Evolutionary conservation across 495 filamentous ascomycete species (phyloP), one percentile per base, ranked within the genome.

Genomic region (Trichoderma reesei): DNA sequence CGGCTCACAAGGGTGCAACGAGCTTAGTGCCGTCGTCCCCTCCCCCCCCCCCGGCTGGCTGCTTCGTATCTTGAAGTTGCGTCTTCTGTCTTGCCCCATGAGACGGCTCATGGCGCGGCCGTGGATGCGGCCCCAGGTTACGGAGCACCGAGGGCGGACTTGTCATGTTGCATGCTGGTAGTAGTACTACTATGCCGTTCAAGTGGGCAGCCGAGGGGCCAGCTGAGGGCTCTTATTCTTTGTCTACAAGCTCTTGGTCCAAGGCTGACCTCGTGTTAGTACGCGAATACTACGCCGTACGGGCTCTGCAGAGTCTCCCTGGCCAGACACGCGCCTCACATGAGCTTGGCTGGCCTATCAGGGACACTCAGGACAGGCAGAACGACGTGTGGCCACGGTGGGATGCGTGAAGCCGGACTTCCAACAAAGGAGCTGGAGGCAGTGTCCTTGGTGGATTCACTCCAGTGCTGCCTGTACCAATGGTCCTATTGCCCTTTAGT

Each of bases 1-100:
- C 51, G 51, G 51, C 51, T 56, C 51, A 56, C 51, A 56, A 56
- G 51, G 51, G 51, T 56, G 51, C 31, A 56, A 56, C 51, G 31
- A 34, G 31, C 6, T 56, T 56, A 56, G 51, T 56, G 51, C 51
- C 16, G 44, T 18, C 9, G 16, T 48, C 6, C 41, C 14, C 26
- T 48, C 6, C 41, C 14, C 26, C 26, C 26, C 10, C 9, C 20
- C 46, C 51, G 51, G 51, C 51, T 56, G 26, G 26, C 51, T 56
- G 51, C 51, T 56, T 56, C 26, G 51, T 56, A 34, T 56, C 51
- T 56, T 33, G 20, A 10, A 4, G 14, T 5, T 16, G 9, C 3
- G 26, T 14, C 51, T 14, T 34, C 0, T 56, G 26, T 56, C 31
- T 56, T 56, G n/a, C 16, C 18, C 34, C 51, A 56, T 56, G 51